Conservation (phyloP, 1,284 basidiomycete genomes). For the Peniophora sp. region DNA sequence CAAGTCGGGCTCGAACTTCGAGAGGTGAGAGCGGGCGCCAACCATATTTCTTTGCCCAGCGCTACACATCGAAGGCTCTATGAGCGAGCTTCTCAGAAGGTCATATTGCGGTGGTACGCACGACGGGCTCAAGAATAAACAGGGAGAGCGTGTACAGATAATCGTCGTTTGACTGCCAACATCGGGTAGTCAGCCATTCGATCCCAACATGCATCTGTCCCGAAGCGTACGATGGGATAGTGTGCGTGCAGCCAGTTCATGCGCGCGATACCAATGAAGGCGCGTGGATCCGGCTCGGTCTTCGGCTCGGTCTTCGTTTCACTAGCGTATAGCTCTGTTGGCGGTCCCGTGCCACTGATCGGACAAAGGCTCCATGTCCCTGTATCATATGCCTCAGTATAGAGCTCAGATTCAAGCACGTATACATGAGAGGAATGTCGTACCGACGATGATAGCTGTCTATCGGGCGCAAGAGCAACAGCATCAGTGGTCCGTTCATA, state of each 20-base stretch:
- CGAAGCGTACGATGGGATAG: slow-evolving; percentile 32
- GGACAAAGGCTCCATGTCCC: slow-evolving; percentile 8
- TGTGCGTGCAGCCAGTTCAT: slow-evolving; percentile 38
- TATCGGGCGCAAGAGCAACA: background rate
- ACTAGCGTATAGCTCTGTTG: background rate
- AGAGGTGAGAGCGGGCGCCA: slow-evolving; percentile 28
- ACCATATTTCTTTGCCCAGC: slow-evolving; percentile 26
- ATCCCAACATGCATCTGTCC: slow-evolving; percentile 9
- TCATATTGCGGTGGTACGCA: slow-evolving; percentile 9
- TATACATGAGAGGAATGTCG: background rate
- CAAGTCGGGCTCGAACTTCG: slow-evolving; percentile 24
- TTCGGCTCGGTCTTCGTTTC: background rate
- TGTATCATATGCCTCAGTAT: background rate
- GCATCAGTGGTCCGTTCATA: background rate
- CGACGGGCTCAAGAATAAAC: slow-evolving; percentile 24
- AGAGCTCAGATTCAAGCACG: background rate
- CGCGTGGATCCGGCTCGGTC: slow-evolving; percentile 28
- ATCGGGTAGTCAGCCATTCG: slow-evolving; percentile 1
- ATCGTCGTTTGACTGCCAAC: slow-evolving; percentile 25
- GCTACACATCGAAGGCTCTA: slow-evolving; percentile 11
- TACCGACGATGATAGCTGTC: background rate
- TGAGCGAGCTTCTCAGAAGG: background rate
- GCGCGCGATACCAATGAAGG: slow-evolving; percentile 35
- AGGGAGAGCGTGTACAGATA: slow-evolving; percentile 23
- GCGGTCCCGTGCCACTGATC: slow-evolving; percentile 1